Conservation (phyloP, 1,139 yeast genomes). For the Ogataea hybrid region DNA sequence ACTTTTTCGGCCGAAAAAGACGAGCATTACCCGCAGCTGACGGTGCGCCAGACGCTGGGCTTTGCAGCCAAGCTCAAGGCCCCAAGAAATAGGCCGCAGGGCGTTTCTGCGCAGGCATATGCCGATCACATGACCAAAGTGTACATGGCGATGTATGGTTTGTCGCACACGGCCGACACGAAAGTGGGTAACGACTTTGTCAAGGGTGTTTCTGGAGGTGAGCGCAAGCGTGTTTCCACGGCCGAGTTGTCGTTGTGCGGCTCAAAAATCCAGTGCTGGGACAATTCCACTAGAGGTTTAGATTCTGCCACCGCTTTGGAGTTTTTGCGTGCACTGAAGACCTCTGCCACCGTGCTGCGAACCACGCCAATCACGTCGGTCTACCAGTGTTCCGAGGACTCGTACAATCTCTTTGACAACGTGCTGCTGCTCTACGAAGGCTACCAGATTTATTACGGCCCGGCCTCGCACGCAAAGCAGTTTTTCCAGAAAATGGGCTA, state of each 20-base stretch:
- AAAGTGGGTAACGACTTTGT: slow-evolving; percentile 61
- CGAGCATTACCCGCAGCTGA: slow-evolving; percentile 57
- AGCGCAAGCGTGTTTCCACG: slow-evolving; percentile 59
- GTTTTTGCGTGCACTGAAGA: slow-evolving; percentile 58
- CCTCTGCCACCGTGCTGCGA: slow-evolving; percentile 54
- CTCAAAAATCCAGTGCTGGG: slow-evolving; percentile 65
- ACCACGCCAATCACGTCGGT: slow-evolving; percentile 59
- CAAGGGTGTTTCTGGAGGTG: slow-evolving; percentile 67
- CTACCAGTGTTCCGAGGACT: slow-evolving; percentile 69
- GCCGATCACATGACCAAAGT: slow-evolving; percentile 47
- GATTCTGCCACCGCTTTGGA: slow-evolving; percentile 75
- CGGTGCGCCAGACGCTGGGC: slow-evolving; percentile 55
- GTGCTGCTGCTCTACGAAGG: slow-evolving; percentile 61
- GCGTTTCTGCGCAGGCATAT: slow-evolving; percentile 44
- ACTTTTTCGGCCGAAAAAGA: slow-evolving; percentile 59
- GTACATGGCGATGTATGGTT: slow-evolving; percentile 56
- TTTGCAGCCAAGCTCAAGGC: slow-evolving; percentile 57
- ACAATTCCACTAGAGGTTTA: slow-evolving; percentile 76
- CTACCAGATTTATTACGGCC: slow-evolving; percentile 59
- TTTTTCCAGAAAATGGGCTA: slow-evolving; percentile 63
- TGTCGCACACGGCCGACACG: slow-evolving; percentile 53
- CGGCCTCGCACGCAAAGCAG: slow-evolving; percentile 48
- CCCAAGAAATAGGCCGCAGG: slow-evolving; percentile 48
- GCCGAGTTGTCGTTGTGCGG: slow-evolving; percentile 62
- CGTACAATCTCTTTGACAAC: slow-evolving; percentile 61